A percentile compares a stretch with the other conserved stretches of the same genome.
Conservation (phyloP, 306 rosid genomes). For the Arachis stenosperma region DNA sequence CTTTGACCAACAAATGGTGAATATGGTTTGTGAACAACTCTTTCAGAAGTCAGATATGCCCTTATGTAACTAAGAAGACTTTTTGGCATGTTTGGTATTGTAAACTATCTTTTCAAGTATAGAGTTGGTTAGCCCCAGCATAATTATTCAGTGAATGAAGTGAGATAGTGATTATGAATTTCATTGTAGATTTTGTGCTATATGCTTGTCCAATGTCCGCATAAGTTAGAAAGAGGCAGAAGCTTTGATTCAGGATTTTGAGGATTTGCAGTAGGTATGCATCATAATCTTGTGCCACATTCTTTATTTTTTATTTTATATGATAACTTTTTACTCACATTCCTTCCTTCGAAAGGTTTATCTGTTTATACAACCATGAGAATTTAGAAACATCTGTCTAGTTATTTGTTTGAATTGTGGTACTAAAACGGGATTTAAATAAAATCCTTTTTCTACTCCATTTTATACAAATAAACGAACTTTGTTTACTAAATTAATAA, state of each 20-base stretch:
- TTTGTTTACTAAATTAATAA: too few species aligned
- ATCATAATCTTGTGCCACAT: not conserved
- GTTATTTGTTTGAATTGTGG: too few species aligned
- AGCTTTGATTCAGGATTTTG: not conserved
- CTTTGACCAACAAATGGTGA: constrained; percentile 23
- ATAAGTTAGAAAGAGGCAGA: constrained; percentile 1
- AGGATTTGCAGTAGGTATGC: constrained; percentile 4
- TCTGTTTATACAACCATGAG: too few species aligned
- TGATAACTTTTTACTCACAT: not conserved
- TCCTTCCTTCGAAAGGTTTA: constrained; percentile 3
- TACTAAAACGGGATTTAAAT: too few species aligned
- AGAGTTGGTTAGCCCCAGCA: not conserved
- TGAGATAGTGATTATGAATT: constrained; percentile 30
- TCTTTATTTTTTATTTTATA: not conserved
- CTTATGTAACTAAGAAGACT: constrained; percentile 8
- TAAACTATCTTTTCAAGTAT: constrained; percentile 26
- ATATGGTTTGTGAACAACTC: constrained; percentile 23
- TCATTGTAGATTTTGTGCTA: not conserved
- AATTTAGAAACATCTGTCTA: too few species aligned
- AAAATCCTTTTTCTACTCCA: too few species aligned
- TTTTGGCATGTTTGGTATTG: constrained; percentile 35
- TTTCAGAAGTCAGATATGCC: constrained; percentile 1
- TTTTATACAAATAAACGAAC: too few species aligned
- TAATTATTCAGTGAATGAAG: constrained; percentile 30
- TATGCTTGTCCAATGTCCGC: not conserved